These are phyloP conservation scores for Aspergillus candidus DNA, from an alignment of 2,329 filamentous ascomycete genomes.

Conservation along the genomic window DNA sequence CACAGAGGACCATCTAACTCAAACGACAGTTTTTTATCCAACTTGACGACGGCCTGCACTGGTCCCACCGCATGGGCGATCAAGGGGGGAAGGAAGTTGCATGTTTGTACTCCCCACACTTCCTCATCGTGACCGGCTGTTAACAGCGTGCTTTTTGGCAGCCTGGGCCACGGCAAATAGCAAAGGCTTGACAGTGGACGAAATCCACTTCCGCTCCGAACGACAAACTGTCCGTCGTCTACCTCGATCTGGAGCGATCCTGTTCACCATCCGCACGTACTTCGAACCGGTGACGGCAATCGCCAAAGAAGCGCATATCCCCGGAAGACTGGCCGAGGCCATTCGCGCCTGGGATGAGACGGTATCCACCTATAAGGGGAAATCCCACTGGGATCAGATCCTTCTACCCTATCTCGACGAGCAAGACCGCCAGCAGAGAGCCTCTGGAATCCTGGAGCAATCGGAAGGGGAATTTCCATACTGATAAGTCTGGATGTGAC, in stretches of 20 bases:
- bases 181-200: conserved; percentile 2
- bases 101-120: conserved; percentile 1
- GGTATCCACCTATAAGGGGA: conserved; percentile 8
- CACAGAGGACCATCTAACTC: no score
- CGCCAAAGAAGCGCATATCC: background rate
- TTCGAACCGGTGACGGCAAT: background rate
- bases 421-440: background rate
- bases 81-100: conserved; percentile 12
- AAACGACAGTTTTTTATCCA: conserved; percentile 9
- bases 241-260: background rate
- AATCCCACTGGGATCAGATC: conserved; percentile 8
- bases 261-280: conserved; percentile 3
- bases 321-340: conserved; percentile 4
- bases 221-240: conserved; percentile 6
- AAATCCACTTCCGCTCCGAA: conserved; percentile 10
- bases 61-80: conserved; percentile 15
- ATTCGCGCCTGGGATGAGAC: conserved; percentile 6
- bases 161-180: background rate
- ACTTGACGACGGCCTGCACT: conserved; percentile 14
- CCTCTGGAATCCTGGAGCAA: background rate
- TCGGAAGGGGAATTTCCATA: background rate
- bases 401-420: conserved; percentile 1
- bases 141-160: no score
- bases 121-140: no score
- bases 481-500: no score